Conservation (phyloP, 192 early-diverging fungal genomes). For the Coemansia sp. region DNA sequence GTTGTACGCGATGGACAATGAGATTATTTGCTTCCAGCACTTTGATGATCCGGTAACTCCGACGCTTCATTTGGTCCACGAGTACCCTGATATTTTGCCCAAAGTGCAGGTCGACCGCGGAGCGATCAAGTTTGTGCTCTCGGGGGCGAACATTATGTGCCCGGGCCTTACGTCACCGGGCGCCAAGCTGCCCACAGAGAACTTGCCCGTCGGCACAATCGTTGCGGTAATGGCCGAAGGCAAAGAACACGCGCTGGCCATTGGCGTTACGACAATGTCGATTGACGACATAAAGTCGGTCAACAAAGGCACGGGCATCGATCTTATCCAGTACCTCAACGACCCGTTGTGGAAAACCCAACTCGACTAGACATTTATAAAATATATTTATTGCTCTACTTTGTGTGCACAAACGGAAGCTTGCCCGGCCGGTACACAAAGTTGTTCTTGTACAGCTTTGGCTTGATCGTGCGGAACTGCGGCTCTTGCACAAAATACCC, state of each 20-base stretch:
- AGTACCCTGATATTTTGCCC: conserved; percentile 92
- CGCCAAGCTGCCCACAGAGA: conserved; percentile 71
- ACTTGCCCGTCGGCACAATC: conserved; percentile 66
- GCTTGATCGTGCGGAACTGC: conserved; percentile 71
- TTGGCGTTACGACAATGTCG: conserved; percentile 86
- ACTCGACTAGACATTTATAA: conserved; percentile 17
- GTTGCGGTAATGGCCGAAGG: conserved; percentile 95
- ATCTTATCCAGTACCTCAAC: conserved; percentile 84
- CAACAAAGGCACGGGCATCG: conserved; percentile 91
- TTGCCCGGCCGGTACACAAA: conserved; percentile 81
- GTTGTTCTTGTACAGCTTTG: conserved; percentile 90
- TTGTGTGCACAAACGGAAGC: conserved; percentile 80
- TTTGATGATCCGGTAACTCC: conserved; percentile 93
- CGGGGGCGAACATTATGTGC: conserved; percentile 98
- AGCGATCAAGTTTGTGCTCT: conserved; percentile 97
- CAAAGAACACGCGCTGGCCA: conserved; percentile 91
- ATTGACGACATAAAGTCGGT: conserved; percentile 84
- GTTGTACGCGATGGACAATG: conserved; percentile 78
- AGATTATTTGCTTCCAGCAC: conserved; percentile 91
- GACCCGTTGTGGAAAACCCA: conserved; percentile 76
- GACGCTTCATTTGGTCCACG: conserved; percentile 82
- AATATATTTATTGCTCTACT: conserved; percentile 53
- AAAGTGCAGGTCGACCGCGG: conserved; percentile 91
- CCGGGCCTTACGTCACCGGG: conserved; percentile 95
- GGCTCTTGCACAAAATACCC: conserved; percentile 90